Base-by-base conservation (phyloP, 164 flowering plant species). In the Platanus orientalis region DNA sequence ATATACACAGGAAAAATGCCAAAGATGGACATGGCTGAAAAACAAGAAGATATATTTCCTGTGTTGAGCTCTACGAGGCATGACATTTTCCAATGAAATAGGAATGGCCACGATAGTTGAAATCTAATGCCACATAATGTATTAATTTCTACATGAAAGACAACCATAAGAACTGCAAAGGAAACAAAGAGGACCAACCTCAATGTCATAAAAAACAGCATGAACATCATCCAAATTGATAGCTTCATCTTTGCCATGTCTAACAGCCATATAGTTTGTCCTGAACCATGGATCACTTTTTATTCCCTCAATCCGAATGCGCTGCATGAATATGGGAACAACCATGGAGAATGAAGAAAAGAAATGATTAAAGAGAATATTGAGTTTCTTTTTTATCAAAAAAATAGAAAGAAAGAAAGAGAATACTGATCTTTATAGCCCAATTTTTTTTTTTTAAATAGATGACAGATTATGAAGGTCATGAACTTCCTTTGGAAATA, bases 151-250 rank as follows among this genome's bases (percentile, higher is more conserved):
- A 59, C 34, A 26, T 14, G 32, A 20, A 42, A 13, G 32, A 60
- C 42, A 14, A 40, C 2, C 13, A 21, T 19, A 44, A 4, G 21
- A 60, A 19, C 14, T 19, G 11, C 32, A 54, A 17, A 40, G 24
- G 34, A 36, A 26, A 48, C 39, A 36, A 2, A 16, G 14, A 54
- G 3, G 14, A 24, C 75, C 20, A 36, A 94, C 99, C 99, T 89
- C 96, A 72, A 94, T 92, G 71, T 86, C 96, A 63, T 89, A 84
- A 73, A 94, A 94, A 70, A 89, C 99, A 16, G 96, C 93, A 66
- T 70, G 73, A 63, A 94, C 83, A 73, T 94, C 99, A 76, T 94
- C 97, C 75, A 94, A 79, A 79, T 81, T 88, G 66, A 91, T 93
- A 71, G 80, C 84, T 74, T 83, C 92, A 54, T 85, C 96, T 72